Evolutionary conservation across 2,329 filamentous ascomycete genomes (phyloP).

Genomic region (Venturia effusa): DNA sequence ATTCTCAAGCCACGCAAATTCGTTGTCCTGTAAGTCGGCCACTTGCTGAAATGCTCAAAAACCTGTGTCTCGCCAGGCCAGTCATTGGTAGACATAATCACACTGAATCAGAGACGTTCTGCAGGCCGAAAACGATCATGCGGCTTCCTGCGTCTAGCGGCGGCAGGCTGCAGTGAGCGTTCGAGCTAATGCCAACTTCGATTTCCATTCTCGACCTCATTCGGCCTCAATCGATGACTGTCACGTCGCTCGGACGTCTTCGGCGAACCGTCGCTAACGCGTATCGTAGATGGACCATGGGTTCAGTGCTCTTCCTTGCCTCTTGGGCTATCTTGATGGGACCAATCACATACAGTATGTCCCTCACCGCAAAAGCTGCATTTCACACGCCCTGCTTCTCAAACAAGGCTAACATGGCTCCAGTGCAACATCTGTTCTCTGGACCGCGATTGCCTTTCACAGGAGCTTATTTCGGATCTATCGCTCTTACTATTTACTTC

Average conservation of each 20-base stretch:
- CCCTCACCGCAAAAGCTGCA: slow-evolving; percentile 11
- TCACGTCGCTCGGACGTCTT: slow-evolving; percentile 14
- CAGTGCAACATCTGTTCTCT: slow-evolving; percentile 70
- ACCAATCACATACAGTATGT: slow-evolving; percentile 59
- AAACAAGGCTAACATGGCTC: slow-evolving; percentile 8
- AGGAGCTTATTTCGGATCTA: slow-evolving; percentile 87
- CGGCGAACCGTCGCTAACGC: slow-evolving; percentile 25
- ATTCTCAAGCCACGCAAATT: slow-evolving; percentile 82
- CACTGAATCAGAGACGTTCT: slow-evolving; percentile 20
- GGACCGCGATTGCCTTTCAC: slow-evolving; percentile 83
- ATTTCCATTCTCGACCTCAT: not conserved
- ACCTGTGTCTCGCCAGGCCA: slow-evolving; percentile 6
- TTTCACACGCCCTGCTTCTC: slow-evolving; percentile 12
- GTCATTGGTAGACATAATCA: slow-evolving; percentile 19
- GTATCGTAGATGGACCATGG: slow-evolving; percentile 75
- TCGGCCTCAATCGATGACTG: not conserved
- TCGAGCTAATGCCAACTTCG: not conserved
- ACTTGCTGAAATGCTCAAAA: not conserved
- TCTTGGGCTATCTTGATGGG: slow-evolving; percentile 96
- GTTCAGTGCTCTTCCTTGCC: slow-evolving; percentile 76
- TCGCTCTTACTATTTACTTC: slow-evolving; percentile 82
- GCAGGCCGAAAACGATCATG: slow-evolving; percentile 26
- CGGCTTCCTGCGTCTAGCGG: slow-evolving; percentile 17
- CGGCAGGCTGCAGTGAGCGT: slow-evolving; percentile 6
- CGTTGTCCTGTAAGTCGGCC: slow-evolving; percentile 76